Evolutionary conservation across 2,329 filamentous ascomycete species (phyloP).

Genomic region (Calonectria honghensis): DNA sequence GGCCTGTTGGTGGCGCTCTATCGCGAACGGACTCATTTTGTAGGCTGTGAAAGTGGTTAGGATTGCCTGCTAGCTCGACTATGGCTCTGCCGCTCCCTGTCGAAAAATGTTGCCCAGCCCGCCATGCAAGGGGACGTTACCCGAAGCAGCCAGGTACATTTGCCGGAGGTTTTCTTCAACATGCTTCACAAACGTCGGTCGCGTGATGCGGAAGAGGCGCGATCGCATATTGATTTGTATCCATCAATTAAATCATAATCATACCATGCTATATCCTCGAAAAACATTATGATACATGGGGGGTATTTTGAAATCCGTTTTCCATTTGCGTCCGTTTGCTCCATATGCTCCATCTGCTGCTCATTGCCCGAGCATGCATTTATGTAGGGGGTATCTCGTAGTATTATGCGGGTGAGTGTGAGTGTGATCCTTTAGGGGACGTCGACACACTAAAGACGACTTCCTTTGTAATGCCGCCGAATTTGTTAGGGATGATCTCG

Average conservation of each 20-base stretch:
- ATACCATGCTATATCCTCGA: constrained; percentile 4
- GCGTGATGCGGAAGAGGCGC: not conserved
- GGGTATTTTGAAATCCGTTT: constrained; percentile 26
- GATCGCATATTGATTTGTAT: not conserved
- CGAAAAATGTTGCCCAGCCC: too few relatives aligned
- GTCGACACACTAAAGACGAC: constrained; percentile 48
- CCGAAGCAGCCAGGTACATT: constrained; percentile 1
- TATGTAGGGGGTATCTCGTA: not conserved
- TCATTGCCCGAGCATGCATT: not conserved
- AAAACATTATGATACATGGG: constrained; percentile 29
- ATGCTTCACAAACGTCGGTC: not conserved
- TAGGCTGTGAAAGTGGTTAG: not conserved
- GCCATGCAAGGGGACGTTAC: not conserved
- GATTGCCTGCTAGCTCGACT: not conserved
- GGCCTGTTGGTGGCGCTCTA: not conserved
- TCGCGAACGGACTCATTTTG: constrained; percentile 9
- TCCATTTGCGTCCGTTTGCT: constrained; percentile 7
- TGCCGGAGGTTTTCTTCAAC: too few relatives aligned
- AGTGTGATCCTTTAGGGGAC: constrained; percentile 14
- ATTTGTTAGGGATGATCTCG: constrained; percentile 43
- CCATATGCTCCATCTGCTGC: constrained; percentile 5
- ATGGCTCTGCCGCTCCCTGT: constrained; percentile 6
- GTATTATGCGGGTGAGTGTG: constrained; percentile 5
- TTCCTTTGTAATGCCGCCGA: constrained; percentile 44
- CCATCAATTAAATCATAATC: constrained; percentile 21